Conservation (phyloP, 2,329 filamentous ascomycete genomes). For the Diplodia corticola region DNA sequence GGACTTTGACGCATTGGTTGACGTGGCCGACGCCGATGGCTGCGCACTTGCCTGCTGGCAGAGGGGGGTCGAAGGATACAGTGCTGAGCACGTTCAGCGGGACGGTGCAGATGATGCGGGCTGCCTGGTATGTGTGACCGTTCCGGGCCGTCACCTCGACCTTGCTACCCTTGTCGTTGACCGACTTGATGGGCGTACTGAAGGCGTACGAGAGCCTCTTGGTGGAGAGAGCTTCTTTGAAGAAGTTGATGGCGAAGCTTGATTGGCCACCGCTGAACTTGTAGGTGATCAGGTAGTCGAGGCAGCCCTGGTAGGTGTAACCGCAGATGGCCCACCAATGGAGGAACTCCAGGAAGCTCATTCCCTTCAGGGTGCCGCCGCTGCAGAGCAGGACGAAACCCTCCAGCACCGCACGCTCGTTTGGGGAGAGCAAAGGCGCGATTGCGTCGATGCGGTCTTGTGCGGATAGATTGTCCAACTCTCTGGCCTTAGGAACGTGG, state of each 20-base stretch:
- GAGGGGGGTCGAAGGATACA: conserved; percentile 45
- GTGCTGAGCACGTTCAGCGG: conserved; percentile 49
- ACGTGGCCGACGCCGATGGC: conserved; percentile 46
- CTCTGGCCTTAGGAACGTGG: conserved; percentile 29
- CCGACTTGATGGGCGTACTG: conserved; percentile 39
- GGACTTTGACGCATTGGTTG: conserved; percentile 50
- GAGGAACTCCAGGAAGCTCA: conserved; percentile 50
- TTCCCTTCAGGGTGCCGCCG: conserved; percentile 46
- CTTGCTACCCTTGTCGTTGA: conserved; percentile 32
- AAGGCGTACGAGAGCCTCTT: conserved; percentile 47
- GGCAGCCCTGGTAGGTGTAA: conserved; percentile 40
- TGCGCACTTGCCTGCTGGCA: conserved; percentile 38
- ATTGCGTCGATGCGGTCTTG: conserved; percentile 48
- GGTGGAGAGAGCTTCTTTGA: conserved; percentile 44
- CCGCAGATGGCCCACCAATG: conserved; percentile 51
- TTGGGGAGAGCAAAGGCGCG: conserved; percentile 39
- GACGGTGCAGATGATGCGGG: conserved; percentile 45
- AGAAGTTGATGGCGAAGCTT: conserved; percentile 49
- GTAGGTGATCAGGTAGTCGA: conserved; percentile 14
- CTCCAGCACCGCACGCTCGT: conserved; percentile 46
- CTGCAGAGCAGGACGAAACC: conserved; percentile 47
- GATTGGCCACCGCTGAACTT: conserved; percentile 44
- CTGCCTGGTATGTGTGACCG: conserved; percentile 29
- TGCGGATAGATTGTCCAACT: conserved; percentile 36
- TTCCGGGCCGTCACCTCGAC: conserved; percentile 40